Percentiles rank a stretch among this genome's conserved stretches.
phyloP scores from a whole-genome alignment of 176 grass and related monocot genomes.

The Ananas comosus region DNA sequence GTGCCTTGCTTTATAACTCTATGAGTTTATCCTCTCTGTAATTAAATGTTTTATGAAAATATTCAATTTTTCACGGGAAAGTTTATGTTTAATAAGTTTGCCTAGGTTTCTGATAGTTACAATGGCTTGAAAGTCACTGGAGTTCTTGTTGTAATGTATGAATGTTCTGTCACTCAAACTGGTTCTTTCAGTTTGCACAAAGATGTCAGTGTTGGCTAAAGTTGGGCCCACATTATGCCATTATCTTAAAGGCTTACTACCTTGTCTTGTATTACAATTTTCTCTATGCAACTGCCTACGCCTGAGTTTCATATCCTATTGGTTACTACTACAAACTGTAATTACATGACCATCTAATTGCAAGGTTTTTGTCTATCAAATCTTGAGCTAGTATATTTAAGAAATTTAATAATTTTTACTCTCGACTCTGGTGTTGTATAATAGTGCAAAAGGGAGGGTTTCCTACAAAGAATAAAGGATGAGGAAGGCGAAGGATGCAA shows the following conservation, averaged over 20 bases:
- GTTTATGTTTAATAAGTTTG: background rate
- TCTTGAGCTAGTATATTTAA: background rate
- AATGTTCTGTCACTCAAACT: background rate
- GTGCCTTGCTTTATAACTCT: background rate
- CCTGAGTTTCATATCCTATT: background rate
- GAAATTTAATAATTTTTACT: background rate
- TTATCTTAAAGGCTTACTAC: background rate
- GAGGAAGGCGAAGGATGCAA: conserved; percentile 99
- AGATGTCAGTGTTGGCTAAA: background rate
- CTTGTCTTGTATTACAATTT: too few relatives aligned
- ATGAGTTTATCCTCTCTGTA: conserved; percentile 8
- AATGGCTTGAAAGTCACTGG: background rate
- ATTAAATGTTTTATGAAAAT: background rate
- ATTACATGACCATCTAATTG: background rate
- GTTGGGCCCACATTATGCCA: background rate
- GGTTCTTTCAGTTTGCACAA: background rate
- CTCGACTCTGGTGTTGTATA: background rate
- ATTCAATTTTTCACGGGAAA: background rate
- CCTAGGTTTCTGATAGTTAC: conserved; percentile 6
- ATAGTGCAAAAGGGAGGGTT: conserved; percentile 98
- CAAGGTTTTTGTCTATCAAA: background rate
- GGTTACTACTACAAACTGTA: background rate
- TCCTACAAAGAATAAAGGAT: conserved; percentile 93
- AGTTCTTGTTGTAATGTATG: background rate
- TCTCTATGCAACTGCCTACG: too few relatives aligned